These are phyloP conservation scores for Phoma herbarum DNA, from an alignment of 2,329 filamentous ascomycete genomes.

Conservation along the genomic window DNA sequence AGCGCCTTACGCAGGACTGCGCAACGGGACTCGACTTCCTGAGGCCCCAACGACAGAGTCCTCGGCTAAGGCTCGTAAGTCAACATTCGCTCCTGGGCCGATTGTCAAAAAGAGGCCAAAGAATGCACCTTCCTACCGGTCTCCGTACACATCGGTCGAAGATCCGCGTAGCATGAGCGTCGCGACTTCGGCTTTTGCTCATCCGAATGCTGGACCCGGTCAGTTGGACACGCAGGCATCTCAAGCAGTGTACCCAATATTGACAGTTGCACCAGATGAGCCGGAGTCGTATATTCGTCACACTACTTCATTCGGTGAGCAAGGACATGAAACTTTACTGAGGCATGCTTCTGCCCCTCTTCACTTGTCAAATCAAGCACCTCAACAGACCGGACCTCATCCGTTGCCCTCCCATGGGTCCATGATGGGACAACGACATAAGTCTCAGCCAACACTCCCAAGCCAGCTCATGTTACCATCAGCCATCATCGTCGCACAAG, in stretches of 20 bases:
- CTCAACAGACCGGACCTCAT: neutral
- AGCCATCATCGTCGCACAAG: neutral
- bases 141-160: neutral
- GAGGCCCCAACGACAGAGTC: neutral
- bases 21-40: too few species aligned
- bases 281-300: neutral
- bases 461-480: neutral
- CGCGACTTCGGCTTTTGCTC: neutral
- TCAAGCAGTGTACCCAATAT: neutral
- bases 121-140: neutral
- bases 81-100: neutral
- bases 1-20: neutral
- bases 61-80: neutral
- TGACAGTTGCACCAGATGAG: neutral
- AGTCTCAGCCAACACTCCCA: neutral
- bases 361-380: neutral
- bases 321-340: neutral
- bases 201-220: neutral
- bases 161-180: neutral
- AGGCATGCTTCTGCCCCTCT: neutral
- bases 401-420: neutral
- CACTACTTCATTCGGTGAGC: neutral
- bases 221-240: neutral
- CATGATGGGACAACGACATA: neutral
- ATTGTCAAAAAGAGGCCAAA: neutral